A percentile compares a stretch with the other conserved stretches of the same genome.
These are phyloP conservation scores for Globisporangium ultimum DNA, from an alignment of 352 stramenopile species.

Conservation along the genomic window DNA sequence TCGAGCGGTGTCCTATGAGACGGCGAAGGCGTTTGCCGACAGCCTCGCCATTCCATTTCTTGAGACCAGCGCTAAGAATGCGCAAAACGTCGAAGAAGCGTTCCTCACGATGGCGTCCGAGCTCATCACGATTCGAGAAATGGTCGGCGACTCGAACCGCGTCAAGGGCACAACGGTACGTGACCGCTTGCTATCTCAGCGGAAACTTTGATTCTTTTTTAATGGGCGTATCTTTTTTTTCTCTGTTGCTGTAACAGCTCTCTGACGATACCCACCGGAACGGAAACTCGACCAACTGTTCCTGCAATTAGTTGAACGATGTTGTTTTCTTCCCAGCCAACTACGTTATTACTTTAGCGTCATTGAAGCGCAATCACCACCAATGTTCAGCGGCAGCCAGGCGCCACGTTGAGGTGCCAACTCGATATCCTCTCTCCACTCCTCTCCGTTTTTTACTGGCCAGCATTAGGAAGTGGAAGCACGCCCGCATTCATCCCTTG, in stretches of 20 bases:
- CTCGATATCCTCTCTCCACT: conserved; percentile 8
- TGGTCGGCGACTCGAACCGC: conserved; percentile 74
- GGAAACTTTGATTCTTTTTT: neutral
- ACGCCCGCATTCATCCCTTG: neutral
- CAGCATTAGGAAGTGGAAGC: neutral
- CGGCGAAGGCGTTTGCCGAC: conserved; percentile 96
- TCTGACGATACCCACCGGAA: conserved; percentile 14
- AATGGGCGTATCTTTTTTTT: neutral
- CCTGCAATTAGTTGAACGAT: conserved; percentile 10
- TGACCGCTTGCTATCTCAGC: conserved; percentile 4
- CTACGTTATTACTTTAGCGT: conserved; percentile 30
- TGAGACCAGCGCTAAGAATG: conserved; percentile 98
- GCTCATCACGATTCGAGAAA: conserved; percentile 93
- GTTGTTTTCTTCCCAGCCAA: conserved; percentile 67
- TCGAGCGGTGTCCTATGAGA: conserved; percentile 94
- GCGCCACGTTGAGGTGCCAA: conserved; percentile 21
- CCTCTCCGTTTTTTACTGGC: neutral
- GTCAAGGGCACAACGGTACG: conserved; percentile 64
- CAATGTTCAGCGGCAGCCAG: conserved; percentile 36
- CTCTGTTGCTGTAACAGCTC: conserved; percentile 6
- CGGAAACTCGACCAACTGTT: conserved; percentile 8
- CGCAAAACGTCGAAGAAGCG: conserved; percentile 98
- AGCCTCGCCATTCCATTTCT: conserved; percentile 98
- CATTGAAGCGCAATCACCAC: conserved; percentile 63
- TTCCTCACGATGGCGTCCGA: conserved; percentile 99